Percentiles rank a stretch among this genome's conserved stretches.
Conservation (phyloP, 2,329 filamentous ascomycete species). For the Akanthomyces lecanii region DNA sequence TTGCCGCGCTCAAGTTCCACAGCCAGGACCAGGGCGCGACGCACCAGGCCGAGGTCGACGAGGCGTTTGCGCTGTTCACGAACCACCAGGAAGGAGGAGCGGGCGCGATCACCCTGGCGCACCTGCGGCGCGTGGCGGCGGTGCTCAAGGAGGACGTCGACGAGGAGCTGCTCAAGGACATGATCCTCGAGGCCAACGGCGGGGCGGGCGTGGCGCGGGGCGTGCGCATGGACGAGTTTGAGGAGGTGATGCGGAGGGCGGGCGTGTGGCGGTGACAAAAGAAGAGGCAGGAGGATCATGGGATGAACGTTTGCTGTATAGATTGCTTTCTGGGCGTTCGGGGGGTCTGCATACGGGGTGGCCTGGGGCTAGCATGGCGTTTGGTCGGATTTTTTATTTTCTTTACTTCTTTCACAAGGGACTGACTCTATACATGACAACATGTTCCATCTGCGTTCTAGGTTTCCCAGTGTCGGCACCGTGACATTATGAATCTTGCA, state of each 20-base stretch:
- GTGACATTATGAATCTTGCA: neutral
- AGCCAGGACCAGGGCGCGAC: slow-evolving; percentile 44
- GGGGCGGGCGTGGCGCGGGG: slow-evolving; percentile 66
- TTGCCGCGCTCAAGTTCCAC: slow-evolving; percentile 83
- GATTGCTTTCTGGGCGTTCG: neutral
- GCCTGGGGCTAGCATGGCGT: neutral
- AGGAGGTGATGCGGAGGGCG: slow-evolving; percentile 77
- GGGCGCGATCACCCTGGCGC: slow-evolving; percentile 69
- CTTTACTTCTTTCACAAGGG: no score
- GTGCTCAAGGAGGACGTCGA: slow-evolving; percentile 79
- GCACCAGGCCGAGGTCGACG: slow-evolving; percentile 65
- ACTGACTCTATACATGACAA: neutral
- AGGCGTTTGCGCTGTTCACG: slow-evolving; percentile 79
- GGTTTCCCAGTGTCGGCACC: neutral
- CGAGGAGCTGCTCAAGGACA: slow-evolving; percentile 82
- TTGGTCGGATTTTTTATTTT: neutral
- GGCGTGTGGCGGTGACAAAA: slow-evolving; percentile 68
- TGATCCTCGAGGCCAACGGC: slow-evolving; percentile 92
- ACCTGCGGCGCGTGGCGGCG: slow-evolving; percentile 73
- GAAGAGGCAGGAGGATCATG: neutral
- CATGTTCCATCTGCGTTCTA: neutral
- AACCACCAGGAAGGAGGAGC: slow-evolving; percentile 36
- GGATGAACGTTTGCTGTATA: neutral
- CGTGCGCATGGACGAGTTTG: slow-evolving; percentile 76
- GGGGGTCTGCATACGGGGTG: neutral